phyloP scores from a whole-genome alignment of 1,139 yeast genomes.

The Candida sp. region DNA sequence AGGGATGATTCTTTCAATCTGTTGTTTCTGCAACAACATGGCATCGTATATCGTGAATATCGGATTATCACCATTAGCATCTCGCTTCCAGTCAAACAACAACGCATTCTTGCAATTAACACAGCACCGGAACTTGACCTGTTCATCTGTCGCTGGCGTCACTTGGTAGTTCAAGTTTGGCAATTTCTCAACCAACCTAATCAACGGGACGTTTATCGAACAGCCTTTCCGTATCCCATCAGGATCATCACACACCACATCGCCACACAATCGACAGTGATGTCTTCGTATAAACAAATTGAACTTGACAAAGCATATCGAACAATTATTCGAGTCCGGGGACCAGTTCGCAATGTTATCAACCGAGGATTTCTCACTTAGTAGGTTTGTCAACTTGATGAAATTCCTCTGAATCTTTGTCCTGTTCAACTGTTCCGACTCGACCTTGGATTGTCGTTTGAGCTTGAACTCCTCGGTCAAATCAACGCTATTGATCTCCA shows the following conservation, averaged over 20 bases:
- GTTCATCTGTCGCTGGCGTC: constrained; percentile 16
- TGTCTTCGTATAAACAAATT: constrained; percentile 72
- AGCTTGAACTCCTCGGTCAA: constrained; percentile 45
- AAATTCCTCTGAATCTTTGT: constrained; percentile 72
- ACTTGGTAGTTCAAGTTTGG: constrained; percentile 42
- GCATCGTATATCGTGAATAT: constrained; percentile 36
- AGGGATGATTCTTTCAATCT: constrained; percentile 34
- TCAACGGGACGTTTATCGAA: constrained; percentile 72
- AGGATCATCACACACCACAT: constrained; percentile 76
- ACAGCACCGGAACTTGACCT: constrained; percentile 56
- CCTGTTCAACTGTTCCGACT: constrained; percentile 49
- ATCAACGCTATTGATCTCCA: constrained; percentile 57
- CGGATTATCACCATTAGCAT: constrained; percentile 19
- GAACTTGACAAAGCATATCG: constrained; percentile 65
- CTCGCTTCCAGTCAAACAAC: constrained; percentile 58
- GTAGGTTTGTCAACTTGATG: constrained; percentile 41
- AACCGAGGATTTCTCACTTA: constrained; percentile 17
- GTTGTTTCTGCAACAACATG: constrained; percentile 35
- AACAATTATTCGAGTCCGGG: constrained; percentile 61
- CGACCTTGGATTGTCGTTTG: constrained; percentile 44
- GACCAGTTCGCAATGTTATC: constrained; percentile 57
- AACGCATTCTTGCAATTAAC: constrained; percentile 66
- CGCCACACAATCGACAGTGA: constrained; percentile 88
- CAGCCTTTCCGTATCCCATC: constrained; percentile 47
- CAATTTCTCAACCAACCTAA: constrained; percentile 46